Percentiles rank a stretch among this genome's conserved stretches.
Conservation (phyloP, 202 grass and related monocot species). For the Setaria italica region DNA sequence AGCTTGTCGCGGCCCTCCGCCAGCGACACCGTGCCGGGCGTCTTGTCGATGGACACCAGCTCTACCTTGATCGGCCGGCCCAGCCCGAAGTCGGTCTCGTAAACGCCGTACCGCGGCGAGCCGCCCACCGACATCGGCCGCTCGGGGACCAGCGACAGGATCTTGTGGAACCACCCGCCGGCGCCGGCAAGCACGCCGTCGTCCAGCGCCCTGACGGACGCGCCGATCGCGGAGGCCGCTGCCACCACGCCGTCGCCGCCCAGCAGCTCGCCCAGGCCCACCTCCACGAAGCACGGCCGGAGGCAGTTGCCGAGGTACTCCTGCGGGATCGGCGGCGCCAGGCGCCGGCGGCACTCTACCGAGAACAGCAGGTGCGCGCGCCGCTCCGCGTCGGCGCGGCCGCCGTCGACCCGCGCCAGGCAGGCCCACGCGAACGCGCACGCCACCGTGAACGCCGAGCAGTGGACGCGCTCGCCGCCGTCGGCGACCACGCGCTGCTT, state of each 20-base stretch:
- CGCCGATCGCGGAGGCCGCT: conserved; percentile 68
- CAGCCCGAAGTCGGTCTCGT: conserved; percentile 79
- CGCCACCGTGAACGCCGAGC: conserved; percentile 89
- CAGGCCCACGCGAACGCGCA: conserved; percentile 87
- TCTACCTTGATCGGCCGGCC: conserved; percentile 77
- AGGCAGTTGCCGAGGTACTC: conserved; percentile 98
- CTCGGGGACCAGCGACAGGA: conserved; percentile 62
- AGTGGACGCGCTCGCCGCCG: conserved; percentile 38
- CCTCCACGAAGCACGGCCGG: conserved; percentile 88
- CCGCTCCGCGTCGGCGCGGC: conserved; percentile 21
- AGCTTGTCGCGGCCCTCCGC: conserved; percentile 56
- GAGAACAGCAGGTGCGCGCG: conserved; percentile 87
- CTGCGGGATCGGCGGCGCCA: conserved; percentile 67
- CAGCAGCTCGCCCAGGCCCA: conserved; percentile 50
- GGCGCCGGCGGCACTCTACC: conserved; percentile 79
- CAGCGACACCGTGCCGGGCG: conserved; percentile 80
- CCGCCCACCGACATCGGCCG: conserved; percentile 87
- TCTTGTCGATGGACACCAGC: conserved; percentile 85
- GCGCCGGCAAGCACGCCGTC: conserved; percentile 75
- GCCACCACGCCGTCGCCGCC: conserved; percentile 56
- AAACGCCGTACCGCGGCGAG: conserved; percentile 80
- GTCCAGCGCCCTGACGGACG: conserved; percentile 63
- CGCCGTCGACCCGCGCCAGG: conserved; percentile 45
- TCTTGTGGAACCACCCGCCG: conserved; percentile 83
- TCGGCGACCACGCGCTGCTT: conserved; percentile 58